Evolutionary conservation across 331 rosid species (phyloP), one percentile per base, ranked within the genome.

Genomic region (Rosa hybrid): DNA sequence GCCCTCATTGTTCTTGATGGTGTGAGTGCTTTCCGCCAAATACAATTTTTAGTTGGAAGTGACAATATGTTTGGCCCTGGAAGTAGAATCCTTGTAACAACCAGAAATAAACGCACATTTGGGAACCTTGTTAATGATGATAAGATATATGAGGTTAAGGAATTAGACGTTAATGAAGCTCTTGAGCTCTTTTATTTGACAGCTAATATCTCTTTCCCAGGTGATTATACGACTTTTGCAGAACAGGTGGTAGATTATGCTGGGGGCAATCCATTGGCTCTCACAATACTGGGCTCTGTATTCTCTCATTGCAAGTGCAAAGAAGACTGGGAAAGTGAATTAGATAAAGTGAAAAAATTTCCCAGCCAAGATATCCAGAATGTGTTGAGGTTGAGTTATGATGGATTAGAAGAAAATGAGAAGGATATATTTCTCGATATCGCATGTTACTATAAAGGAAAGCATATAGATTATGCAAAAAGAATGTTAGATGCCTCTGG

Each of bases 1-100:
- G 76, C 78, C 67, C 77, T 88, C 60, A 72, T 88, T 71, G 81
- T 86, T 84, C 82, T 88, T 11, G 92, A 88, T 80, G 83, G 84
- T 82, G 85, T 88, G 16, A 80, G 75, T 75, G 79, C 13, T 20
- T 18, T 69, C 68, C 5, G 4, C 39, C 81, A 77, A 34, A 18
- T 81, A 6, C 71, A 81, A 48, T 30, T 21, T 74, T 59, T 85
- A 41, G 83, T n/a, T 68, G 60, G 85, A 65, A 83, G 12, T 46
- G 50, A 72, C 3, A 23, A 20, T 10, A 68, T 67, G 87, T 72
- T 80, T 72, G 79, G 82, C 14, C 8, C 45, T 11, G 82, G 78
- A 68, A 77, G 81, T 49, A 77, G 80, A 70, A 78, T 84, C 53
- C 41, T 83, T 45, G 60, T 72, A 57, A 81, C 80, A 12, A 51